Evolutionary conservation across 805 yeast species (phyloP).

Genomic region (Pichia rugopelliculosa): DNA sequence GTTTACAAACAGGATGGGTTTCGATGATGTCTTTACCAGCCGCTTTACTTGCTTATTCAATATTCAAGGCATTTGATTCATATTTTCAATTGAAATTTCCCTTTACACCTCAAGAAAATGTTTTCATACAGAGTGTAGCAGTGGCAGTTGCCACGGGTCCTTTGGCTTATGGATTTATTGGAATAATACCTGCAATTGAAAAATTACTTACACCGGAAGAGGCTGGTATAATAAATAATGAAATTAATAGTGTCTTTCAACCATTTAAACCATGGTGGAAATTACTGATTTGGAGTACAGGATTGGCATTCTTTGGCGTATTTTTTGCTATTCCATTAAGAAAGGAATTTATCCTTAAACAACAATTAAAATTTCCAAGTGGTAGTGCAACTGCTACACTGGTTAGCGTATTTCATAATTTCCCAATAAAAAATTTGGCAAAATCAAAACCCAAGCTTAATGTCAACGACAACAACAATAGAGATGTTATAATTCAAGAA

Average conservation of each 20-base stretch:
- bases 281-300: slow-evolving; percentile 73
- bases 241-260: slow-evolving; percentile 13
- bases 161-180: slow-evolving; percentile 88
- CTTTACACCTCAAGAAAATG: slow-evolving; percentile 88
- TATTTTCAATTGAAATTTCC: slow-evolving; percentile 29
- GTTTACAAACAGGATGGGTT: slow-evolving; percentile 97
- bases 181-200: slow-evolving; percentile 93
- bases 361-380: slow-evolving; percentile 85
- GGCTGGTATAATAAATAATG: slow-evolving; percentile 44
- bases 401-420: slow-evolving; percentile 78
- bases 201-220: slow-evolving; percentile 76
- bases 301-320: slow-evolving; percentile 89
- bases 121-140: slow-evolving; percentile 82
- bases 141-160: slow-evolving; percentile 99
- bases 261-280: slow-evolving; percentile 37
- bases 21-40: slow-evolving; percentile 98
- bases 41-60: slow-evolving; percentile 78
- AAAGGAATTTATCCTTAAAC: slow-evolving; percentile 78
- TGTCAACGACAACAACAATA: neutral
- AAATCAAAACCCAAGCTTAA: neutral
- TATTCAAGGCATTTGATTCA: slow-evolving; percentile 53
- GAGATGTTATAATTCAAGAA: neutral
- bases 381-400: slow-evolving; percentile 95
- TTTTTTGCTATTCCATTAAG: slow-evolving; percentile 90
- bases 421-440: slow-evolving; percentile 21